Conservation (phyloP, 208 protist genomes). For the Leishmania aethiopica region DNA sequence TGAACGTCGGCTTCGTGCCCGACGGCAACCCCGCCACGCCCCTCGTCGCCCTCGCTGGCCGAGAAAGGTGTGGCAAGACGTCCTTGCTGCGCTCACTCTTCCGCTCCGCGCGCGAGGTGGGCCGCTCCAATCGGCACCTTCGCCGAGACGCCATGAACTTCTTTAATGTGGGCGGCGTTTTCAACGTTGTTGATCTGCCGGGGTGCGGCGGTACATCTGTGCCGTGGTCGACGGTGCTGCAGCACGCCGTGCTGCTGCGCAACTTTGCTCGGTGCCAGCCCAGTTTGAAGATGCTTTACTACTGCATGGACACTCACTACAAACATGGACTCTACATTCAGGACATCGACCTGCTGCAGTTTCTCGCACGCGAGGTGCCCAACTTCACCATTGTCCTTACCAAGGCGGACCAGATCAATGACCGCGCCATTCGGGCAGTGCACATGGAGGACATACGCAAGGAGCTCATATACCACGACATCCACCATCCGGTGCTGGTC, state of each 20-base stretch:
- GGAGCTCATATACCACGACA: slow-evolving; percentile 81
- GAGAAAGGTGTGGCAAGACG: slow-evolving; percentile 72
- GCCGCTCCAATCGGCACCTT: slow-evolving; percentile 72
- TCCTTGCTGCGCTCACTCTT: slow-evolving; percentile 84
- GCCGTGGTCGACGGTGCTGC: slow-evolving; percentile 80
- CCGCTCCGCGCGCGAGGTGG: slow-evolving; percentile 63
- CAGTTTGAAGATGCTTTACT: slow-evolving; percentile 91
- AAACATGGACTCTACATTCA: slow-evolving; percentile 85
- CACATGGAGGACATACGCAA: slow-evolving; percentile 74
- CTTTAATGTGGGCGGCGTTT: slow-evolving; percentile 85
- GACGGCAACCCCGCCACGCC: slow-evolving; percentile 87
- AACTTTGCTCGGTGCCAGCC: slow-evolving; percentile 84
- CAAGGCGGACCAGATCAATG: slow-evolving; percentile 80
- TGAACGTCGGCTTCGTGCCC: slow-evolving; percentile 79
- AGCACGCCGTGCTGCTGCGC: slow-evolving; percentile 82
- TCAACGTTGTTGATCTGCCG: slow-evolving; percentile 84
- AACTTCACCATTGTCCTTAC: slow-evolving; percentile 92
- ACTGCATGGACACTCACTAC: slow-evolving; percentile 92
- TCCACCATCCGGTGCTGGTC: slow-evolving; percentile 82
- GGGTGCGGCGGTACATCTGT: slow-evolving; percentile 85
- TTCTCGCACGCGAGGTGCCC: slow-evolving; percentile 80
- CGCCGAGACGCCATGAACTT: slow-evolving; percentile 89
- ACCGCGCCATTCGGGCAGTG: slow-evolving; percentile 28
- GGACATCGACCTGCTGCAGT: slow-evolving; percentile 87
- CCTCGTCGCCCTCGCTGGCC: slow-evolving; percentile 75